Percentiles rank a stretch among this genome's conserved stretches.
These are phyloP conservation scores for Ustilago loliicola DNA, from an alignment of 1,284 basidiomycete genomes.

Conservation along the genomic window DNA sequence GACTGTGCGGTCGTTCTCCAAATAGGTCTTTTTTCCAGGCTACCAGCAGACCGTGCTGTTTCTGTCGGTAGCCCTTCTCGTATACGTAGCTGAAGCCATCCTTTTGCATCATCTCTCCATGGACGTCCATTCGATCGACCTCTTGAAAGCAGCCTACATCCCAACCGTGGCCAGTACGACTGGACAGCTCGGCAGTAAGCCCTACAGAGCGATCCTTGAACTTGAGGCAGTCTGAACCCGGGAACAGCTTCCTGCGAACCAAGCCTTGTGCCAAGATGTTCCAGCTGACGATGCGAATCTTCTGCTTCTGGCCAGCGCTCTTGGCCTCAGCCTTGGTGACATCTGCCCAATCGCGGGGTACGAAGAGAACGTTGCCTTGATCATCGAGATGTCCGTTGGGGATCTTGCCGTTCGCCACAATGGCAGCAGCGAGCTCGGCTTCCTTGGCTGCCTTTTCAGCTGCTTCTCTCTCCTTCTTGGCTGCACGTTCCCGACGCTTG, in stretches of 20 bases:
- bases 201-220: slow-evolving; percentile 67
- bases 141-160: slow-evolving; percentile 72
- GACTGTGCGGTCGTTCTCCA: slow-evolving; percentile 21
- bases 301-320: slow-evolving; percentile 3
- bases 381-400: slow-evolving; percentile 47
- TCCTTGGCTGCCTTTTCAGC: slow-evolving; percentile 47
- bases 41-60: slow-evolving; percentile 67
- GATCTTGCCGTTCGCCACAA: slow-evolving; percentile 51
- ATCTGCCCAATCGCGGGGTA: slow-evolving; percentile 48
- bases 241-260: slow-evolving; percentile 71
- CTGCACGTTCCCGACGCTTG: slow-evolving; percentile 41
- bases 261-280: slow-evolving; percentile 71
- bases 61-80: slow-evolving; percentile 66
- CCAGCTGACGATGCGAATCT: slow-evolving; percentile 59
- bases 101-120: slow-evolving; percentile 52
- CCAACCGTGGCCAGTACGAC: slow-evolving; percentile 64
- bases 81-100: slow-evolving; percentile 62
- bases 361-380: slow-evolving; percentile 40
- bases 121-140: slow-evolving; percentile 70
- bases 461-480: slow-evolving; percentile 56
- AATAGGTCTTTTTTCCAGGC: slow-evolving; percentile 58
- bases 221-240: slow-evolving; percentile 71
- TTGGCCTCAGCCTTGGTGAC: slow-evolving; percentile 1
- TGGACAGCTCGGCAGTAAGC: slow-evolving; percentile 52
- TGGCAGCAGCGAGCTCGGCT: slow-evolving; percentile 45